Evolutionary conservation across 495 filamentous ascomycete species (phyloP).

Genomic region (Daldinia vernicosa): DNA sequence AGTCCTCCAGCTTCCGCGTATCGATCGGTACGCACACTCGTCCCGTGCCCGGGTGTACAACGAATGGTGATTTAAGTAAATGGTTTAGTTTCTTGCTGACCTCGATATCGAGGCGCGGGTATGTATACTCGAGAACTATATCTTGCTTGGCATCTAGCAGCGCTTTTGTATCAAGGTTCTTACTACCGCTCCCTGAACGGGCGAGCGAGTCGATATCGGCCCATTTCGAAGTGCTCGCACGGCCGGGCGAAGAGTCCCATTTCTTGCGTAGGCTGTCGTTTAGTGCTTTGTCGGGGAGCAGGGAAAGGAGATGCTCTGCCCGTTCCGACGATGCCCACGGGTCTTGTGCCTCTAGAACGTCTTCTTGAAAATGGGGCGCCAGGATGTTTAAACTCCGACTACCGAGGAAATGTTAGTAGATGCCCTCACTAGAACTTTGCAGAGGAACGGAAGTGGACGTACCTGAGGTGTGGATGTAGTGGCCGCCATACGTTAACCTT

Average conservation of each 20-base stretch:
- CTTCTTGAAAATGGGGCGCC: constrained; percentile 73
- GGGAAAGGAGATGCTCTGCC: constrained; percentile 74
- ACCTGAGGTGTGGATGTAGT: constrained; percentile 87
- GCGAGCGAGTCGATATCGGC: constrained; percentile 89
- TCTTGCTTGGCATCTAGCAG: constrained; percentile 93
- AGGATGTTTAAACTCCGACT: constrained; percentile 83
- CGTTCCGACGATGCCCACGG: constrained; percentile 76
- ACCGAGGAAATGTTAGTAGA: constrained; percentile 15
- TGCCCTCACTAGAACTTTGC: neutral
- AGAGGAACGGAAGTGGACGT: constrained; percentile 33
- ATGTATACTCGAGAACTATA: constrained; percentile 95
- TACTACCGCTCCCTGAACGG: constrained; percentile 69
- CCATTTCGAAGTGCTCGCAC: constrained; percentile 84
- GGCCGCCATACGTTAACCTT: constrained; percentile 86
- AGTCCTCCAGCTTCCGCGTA: constrained; percentile 70
- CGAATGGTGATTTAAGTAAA: constrained; percentile 94
- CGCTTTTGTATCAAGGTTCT: constrained; percentile 67
- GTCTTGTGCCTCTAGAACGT: constrained; percentile 85
- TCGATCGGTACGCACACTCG: constrained; percentile 96
- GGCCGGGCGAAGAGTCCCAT: constrained; percentile 84
- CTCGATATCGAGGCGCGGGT: constrained; percentile 95
- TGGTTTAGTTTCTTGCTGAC: constrained; percentile 98
- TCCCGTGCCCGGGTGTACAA: constrained; percentile 93
- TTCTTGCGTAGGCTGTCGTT: constrained; percentile 82
- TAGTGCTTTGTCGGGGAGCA: constrained; percentile 80